phyloP scores from a whole-genome alignment of 202 grass and related monocot species.

The Bolboschoenoplectus hybrid region DNA sequence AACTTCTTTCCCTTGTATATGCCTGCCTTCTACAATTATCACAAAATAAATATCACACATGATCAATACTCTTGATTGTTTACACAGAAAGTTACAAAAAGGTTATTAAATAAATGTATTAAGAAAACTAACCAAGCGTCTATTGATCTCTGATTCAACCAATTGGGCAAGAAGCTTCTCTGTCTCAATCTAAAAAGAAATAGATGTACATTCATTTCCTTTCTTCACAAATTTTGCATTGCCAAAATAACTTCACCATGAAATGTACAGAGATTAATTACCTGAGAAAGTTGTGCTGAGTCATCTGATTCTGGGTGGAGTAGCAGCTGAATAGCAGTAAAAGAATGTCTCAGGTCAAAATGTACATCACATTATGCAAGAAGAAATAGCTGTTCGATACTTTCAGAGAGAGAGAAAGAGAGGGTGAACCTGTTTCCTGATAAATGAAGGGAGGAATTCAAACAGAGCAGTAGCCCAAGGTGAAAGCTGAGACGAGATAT shows the following conservation, averaged over 20 bases:
- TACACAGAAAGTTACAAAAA: slow-evolving; percentile 28
- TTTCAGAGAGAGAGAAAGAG: background rate
- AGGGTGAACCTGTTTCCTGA: slow-evolving; percentile 80
- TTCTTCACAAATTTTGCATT: background rate
- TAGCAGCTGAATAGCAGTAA: slow-evolving; percentile 70
- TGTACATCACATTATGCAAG: slow-evolving; percentile 14
- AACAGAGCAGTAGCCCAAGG: slow-evolving; percentile 98
- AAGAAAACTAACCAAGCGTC: slow-evolving; percentile 64
- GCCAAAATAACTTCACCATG: background rate
- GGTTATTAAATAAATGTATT: slow-evolving; percentile 9
- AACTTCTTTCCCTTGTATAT: slow-evolving; percentile 99
- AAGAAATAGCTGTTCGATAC: background rate
- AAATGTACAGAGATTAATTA: slow-evolving; percentile 37
- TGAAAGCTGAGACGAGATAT: slow-evolving; percentile 93
- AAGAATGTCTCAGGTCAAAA: slow-evolving; percentile 30
- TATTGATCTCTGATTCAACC: slow-evolving; percentile 95
- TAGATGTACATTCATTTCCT: slow-evolving; percentile 1
- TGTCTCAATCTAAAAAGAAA: slow-evolving; percentile 76
- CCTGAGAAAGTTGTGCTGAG: slow-evolving; percentile 98
- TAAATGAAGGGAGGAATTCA: slow-evolving; percentile 96
- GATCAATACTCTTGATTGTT: slow-evolving; percentile 14
- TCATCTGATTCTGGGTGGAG: slow-evolving; percentile 97
- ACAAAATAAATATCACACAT: slow-evolving; percentile 33
- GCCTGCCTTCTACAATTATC: slow-evolving; percentile 76
- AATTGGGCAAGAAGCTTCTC: slow-evolving; percentile 99